Evolutionary conservation across 1,284 basidiomycete species (phyloP).

Genomic region (Singerocomus rubriflavus): DNA sequence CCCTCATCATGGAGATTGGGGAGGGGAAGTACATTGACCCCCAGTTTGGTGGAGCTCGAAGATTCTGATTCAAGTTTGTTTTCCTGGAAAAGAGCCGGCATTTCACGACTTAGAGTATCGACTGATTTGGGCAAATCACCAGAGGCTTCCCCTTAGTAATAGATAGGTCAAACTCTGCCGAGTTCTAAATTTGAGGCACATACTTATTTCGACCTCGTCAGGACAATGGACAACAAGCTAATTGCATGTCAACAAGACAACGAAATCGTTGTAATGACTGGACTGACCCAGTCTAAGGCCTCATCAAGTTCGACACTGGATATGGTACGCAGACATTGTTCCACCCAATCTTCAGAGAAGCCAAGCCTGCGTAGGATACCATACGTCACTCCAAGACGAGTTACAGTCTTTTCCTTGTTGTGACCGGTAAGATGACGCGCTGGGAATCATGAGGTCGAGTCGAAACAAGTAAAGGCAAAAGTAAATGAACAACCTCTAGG

Average conservation of each 20-base stretch:
- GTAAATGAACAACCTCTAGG: slow-evolving; percentile 11
- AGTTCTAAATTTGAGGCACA: slow-evolving; percentile 6
- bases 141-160: slow-evolving; percentile 9
- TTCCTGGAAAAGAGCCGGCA: not conserved
- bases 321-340: slow-evolving; percentile 64
- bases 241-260: slow-evolving; percentile 14
- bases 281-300: slow-evolving; percentile 86
- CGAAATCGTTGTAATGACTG: not conserved
- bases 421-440: slow-evolving; percentile 44
- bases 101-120: slow-evolving; percentile 2
- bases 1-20: not conserved
- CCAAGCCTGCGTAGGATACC: slow-evolving; percentile 84
- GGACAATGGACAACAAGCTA: slow-evolving; percentile 71
- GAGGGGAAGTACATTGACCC: slow-evolving; percentile 40
- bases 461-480: not conserved
- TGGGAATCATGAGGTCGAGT: slow-evolving; percentile 19
- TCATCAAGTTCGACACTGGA: slow-evolving; percentile 80
- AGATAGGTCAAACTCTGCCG: slow-evolving; percentile 6
- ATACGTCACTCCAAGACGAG: slow-evolving; percentile 76
- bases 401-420: slow-evolving; percentile 69
- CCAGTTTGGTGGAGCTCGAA: slow-evolving; percentile 22
- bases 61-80: slow-evolving; percentile 1
- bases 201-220: slow-evolving; percentile 53
- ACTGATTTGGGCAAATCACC: slow-evolving; percentile 7
- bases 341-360: slow-evolving; percentile 69